Conservation (phyloP, 2,329 filamentous ascomycete genomes). For the Aaosphaeria arxii region DNA sequence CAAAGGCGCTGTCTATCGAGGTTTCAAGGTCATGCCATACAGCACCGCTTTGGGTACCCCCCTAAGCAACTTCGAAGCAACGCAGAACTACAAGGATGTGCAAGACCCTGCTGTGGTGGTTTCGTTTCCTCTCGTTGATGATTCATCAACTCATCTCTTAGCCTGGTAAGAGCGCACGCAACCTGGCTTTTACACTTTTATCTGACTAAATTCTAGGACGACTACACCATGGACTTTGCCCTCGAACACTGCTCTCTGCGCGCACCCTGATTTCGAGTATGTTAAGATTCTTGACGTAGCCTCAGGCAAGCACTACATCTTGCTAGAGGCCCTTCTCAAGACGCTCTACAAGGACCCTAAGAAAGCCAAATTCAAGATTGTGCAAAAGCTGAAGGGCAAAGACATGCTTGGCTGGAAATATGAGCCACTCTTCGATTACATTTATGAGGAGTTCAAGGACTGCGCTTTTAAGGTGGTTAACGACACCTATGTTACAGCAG, state of each 20-base stretch:
- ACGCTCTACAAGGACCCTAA: conserved; percentile 93
- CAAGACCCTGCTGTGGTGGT: conserved; percentile 89
- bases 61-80: conserved; percentile 88
- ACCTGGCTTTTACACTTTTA: conserved; percentile 3
- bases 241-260: conserved; percentile 74
- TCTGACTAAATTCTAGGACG: conserved; percentile 1
- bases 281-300: conserved; percentile 81
- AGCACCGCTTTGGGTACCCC: conserved; percentile 87
- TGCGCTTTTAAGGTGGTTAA: conserved; percentile 77
- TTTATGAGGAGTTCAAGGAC: conserved; percentile 85
- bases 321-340: conserved; percentile 75
- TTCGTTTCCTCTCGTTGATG: conserved; percentile 77
- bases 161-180: conserved; percentile 56
- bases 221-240: conserved; percentile 87
- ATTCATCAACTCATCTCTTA: conserved; percentile 71
- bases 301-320: conserved; percentile 78
- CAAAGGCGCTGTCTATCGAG: conserved; percentile 85
- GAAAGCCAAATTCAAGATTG: conserved; percentile 85
- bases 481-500: conserved; percentile 81
- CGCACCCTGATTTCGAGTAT: conserved; percentile 81
- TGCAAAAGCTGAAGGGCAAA: conserved; percentile 76
- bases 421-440: conserved; percentile 84
- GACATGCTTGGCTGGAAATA: conserved; percentile 89
- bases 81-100: conserved; percentile 92
- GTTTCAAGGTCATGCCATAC: conserved; percentile 91